phyloP scores from a whole-genome alignment of 2,329 filamentous ascomycete species.

The Penicillium expansum region DNA sequence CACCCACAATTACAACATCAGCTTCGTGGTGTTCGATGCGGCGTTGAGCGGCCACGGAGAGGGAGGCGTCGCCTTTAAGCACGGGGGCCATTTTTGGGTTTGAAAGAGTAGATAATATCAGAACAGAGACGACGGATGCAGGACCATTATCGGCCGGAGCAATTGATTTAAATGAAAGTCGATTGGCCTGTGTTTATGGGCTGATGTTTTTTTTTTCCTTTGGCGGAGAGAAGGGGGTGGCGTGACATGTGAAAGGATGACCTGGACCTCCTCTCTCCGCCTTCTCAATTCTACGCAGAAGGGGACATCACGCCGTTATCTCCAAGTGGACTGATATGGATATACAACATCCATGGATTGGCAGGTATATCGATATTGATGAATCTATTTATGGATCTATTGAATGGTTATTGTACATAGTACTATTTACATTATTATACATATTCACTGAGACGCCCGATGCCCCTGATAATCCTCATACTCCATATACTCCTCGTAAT shows the following conservation, averaged over 20 bases:
- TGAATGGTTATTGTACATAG: slow-evolving; percentile 1
- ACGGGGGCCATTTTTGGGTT: slow-evolving; percentile 24
- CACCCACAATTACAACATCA: slow-evolving; percentile 89
- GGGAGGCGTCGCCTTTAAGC: slow-evolving; percentile 25
- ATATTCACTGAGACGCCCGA: neutral
- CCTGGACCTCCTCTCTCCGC: slow-evolving; percentile 10
- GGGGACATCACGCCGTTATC: slow-evolving; percentile 1
- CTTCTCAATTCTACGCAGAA: slow-evolving; percentile 11
- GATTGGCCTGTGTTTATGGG: slow-evolving; percentile 16
- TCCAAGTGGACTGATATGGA: neutral
- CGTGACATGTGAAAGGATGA: slow-evolving; percentile 38
- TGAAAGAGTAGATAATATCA: slow-evolving; percentile 16
- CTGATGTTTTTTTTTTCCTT: slow-evolving; percentile 18
- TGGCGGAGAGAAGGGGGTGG: slow-evolving; percentile 24
- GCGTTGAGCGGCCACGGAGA: slow-evolving; percentile 43
- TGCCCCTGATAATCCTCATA: neutral
- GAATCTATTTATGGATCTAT: neutral
- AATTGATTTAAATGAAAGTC: slow-evolving; percentile 24
- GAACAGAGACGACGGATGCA: slow-evolving; percentile 13
- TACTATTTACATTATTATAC: slow-evolving; percentile 7
- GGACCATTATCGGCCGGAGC: slow-evolving; percentile 12
- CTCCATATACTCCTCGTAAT: neutral
- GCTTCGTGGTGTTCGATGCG: slow-evolving; percentile 58
- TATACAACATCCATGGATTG: neutral
- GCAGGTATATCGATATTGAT: neutral